Evolutionary conservation across 192 early-diverging fungal genomes (phyloP).

Genomic region (Phlyctochytrium arcticum): DNA sequence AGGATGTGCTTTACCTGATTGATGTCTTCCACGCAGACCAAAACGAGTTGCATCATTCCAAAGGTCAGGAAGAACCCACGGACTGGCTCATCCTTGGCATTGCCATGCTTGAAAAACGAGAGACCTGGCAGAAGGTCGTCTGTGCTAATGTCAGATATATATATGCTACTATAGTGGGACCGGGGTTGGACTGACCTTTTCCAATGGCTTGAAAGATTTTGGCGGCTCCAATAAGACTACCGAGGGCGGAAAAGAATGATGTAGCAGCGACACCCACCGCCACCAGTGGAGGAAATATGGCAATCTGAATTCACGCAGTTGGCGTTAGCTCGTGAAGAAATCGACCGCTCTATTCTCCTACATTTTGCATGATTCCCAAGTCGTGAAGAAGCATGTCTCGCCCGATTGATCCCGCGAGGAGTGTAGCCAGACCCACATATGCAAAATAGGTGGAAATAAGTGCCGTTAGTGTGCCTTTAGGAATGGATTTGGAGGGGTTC

Average conservation of each 20-base stretch:
- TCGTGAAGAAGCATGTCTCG: background rate
- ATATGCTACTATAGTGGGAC: background rate
- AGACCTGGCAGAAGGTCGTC: conserved; percentile 7
- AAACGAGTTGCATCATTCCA: conserved; percentile 2
- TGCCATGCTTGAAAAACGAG: background rate
- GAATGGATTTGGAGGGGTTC: conserved; percentile 5
- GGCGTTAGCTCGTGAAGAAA: background rate
- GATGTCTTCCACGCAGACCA: conserved; percentile 11
- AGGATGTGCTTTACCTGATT: conserved; percentile 16
- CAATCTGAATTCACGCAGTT: background rate
- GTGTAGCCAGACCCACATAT: conserved; percentile 8
- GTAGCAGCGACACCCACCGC: conserved; percentile 17
- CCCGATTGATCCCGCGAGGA: conserved; percentile 15
- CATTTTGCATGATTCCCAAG: conserved; percentile 15
- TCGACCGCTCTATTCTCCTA: background rate
- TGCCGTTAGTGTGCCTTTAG: conserved; percentile 8
- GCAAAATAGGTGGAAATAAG: conserved; percentile 8
- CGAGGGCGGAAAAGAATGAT: conserved; percentile 17
- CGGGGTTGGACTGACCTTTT: background rate
- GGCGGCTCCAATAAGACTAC: conserved; percentile 17
- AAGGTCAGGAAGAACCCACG: conserved; percentile 7
- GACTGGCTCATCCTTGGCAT: background rate
- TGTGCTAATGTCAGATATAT: background rate
- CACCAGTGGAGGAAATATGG: conserved; percentile 3
- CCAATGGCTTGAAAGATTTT: conserved; percentile 10